Evolutionary conservation across 2,329 filamentous ascomycete genomes (phyloP), one percentile per base, ranked within the genome.

Genomic region (Phialophora tarda): DNA sequence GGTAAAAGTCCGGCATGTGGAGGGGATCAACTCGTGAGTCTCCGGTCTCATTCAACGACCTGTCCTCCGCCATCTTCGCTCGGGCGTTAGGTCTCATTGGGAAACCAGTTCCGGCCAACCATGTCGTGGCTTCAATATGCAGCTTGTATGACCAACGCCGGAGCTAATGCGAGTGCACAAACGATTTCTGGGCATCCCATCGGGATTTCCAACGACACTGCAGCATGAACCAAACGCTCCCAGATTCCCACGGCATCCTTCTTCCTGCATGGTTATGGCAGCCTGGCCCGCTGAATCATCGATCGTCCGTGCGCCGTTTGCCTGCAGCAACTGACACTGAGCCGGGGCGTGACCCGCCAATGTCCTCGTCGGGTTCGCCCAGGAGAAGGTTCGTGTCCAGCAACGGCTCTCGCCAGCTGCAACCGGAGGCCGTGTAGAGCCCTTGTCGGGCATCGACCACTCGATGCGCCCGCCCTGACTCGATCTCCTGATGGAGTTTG

Each of bases 331-430:
- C 55, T 12, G 66, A 63, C 10, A 38, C 21, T 30, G 23, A 41
- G 7, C 23, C 58, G 11, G 55, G n/a, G 30, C 30, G 38, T 28
- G 26, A 59, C 54, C 55, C 59, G 23, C 59, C 34, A 38, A 58
- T 44, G 30, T 60, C 60, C 41, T 61, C 53, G 30, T 65, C 67
- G 41, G 30, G 24, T 26, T 53, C 54, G n/a, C 21, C 48, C 2
- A 59, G 10, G 23, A 23, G 50, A 14, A 67, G 23, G 50, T 57
- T 54, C 17, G 65, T 47, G 32, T 70, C 60, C 21, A 57, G 24
- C n/a, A 65, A 21, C 11, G 71, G 71, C 34, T 71, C 67, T 53
- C 69, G 63, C 69, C 71, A 72, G 64, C 71, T 72, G 57, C 62
- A 68, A 26, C 71, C 69, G 21, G 67, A 70, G 34, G 67, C 58